phyloP scores from a whole-genome alignment of 768 basidiomycete genomes.

The Phlebiopsis gigantea region DNA sequence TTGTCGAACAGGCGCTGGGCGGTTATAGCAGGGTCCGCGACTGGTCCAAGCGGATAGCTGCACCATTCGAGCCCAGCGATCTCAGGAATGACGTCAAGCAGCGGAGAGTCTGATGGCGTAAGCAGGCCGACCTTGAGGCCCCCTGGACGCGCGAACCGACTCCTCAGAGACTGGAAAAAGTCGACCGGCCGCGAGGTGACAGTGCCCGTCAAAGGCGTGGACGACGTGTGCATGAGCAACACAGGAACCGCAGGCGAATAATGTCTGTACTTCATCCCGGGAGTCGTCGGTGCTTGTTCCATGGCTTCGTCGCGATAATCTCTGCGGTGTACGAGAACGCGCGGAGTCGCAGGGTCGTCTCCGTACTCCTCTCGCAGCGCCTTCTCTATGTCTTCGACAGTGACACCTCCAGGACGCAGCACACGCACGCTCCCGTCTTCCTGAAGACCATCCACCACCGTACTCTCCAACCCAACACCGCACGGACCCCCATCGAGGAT shows the following conservation, averaged over 20 bases:
- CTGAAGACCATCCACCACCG: conserved; percentile 86
- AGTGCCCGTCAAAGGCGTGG: conserved; percentile 35
- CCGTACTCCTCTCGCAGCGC: conserved; percentile 42
- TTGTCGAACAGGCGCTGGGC: conserved; percentile 88
- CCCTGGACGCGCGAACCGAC: conserved; percentile 10
- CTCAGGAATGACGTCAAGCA: conserved; percentile 26
- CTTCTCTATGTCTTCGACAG: conserved; percentile 78
- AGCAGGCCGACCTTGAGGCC: conserved; percentile 63
- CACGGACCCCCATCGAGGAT: conserved; percentile 94
- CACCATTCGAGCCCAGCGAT: conserved; percentile 45
- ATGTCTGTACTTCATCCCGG: conserved; percentile 98
- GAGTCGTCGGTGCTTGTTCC: conserved; percentile 84
- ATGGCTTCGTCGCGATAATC: conserved; percentile 69
- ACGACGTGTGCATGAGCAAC: conserved; percentile 55
- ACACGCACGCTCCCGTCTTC: conserved; percentile 73
- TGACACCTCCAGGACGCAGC: conserved; percentile 87
- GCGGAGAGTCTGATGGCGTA: conserved; percentile 51
- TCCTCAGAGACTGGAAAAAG: conserved; percentile 42
- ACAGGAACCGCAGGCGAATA: conserved; percentile 92
- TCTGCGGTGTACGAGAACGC: conserved; percentile 71
- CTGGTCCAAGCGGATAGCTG: conserved; percentile 42
- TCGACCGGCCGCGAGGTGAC: conserved; percentile 24
- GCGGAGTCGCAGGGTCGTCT: conserved; percentile 30
- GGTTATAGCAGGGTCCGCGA: conserved; percentile 54
- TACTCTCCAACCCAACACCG: conserved; percentile 89